Evolutionary conservation across 371 early-diverging fungal genomes (phyloP).

Genomic region (Zopfochytrium polystomum): DNA sequence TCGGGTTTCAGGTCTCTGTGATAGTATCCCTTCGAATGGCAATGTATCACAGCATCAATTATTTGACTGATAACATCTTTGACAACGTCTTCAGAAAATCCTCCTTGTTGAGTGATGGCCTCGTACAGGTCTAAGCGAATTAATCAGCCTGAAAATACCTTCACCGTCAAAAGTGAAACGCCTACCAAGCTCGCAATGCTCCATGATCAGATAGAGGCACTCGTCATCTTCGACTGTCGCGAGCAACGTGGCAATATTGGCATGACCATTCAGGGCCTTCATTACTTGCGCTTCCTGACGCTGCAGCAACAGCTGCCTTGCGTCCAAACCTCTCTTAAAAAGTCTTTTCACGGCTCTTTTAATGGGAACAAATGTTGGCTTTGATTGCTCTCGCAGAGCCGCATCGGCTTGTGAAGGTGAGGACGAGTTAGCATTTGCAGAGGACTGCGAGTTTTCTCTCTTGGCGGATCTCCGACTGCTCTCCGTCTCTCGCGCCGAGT

Average conservation of each 20-base stretch:
- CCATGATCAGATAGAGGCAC: constrained; percentile 73
- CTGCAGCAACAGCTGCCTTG: constrained; percentile 29
- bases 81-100: constrained; percentile 59
- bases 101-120: constrained; percentile 61
- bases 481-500: too few species aligned
- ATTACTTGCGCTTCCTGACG: constrained; percentile 30
- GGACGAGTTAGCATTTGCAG: too few species aligned
- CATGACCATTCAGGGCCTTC: constrained; percentile 36
- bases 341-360: constrained; percentile 31
- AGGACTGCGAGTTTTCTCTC: too few species aligned
- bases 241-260: constrained; percentile 65
- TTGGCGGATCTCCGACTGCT: too few species aligned
- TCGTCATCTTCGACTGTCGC: constrained; percentile 66
- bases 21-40: constrained; percentile 72
- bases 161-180: background rate
- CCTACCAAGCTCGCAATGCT: constrained; percentile 54
- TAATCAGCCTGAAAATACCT: background rate
- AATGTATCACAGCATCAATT: constrained; percentile 73
- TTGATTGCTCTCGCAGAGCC: too few species aligned
- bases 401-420: too few species aligned
- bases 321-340: constrained; percentile 29
- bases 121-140: constrained; percentile 65
- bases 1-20: constrained; percentile 92
- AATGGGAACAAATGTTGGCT: too few species aligned
- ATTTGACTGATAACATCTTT: constrained; percentile 77